Percentiles rank a stretch among this genome's conserved stretches.
Conservation (phyloP, 2,329 filamentous ascomycete genomes). For the Trichoderma sp. region DNA sequence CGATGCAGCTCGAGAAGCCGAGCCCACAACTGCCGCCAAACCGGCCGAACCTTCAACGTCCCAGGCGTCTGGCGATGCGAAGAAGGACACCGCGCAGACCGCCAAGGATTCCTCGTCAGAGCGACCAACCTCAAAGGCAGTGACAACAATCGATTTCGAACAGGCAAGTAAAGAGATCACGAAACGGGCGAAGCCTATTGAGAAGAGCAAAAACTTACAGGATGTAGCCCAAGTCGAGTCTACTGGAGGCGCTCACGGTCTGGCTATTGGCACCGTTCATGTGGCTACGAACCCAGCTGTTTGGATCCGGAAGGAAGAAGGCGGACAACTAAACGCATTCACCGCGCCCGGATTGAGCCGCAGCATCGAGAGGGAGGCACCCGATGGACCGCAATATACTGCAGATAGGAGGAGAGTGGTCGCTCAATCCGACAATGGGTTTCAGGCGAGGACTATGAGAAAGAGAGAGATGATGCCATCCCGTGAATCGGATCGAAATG, state of each 20-base stretch:
- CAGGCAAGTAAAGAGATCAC: conserved; percentile 31
- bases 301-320: conserved; percentile 22
- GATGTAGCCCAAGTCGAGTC: conserved; percentile 27
- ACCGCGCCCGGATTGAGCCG: conserved; percentile 25
- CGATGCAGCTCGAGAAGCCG: conserved; percentile 16
- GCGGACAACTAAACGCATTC: conserved; percentile 24
- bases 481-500: conserved; percentile 27
- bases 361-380: conserved; percentile 17
- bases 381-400: conserved; percentile 18
- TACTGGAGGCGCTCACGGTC: conserved; percentile 26
- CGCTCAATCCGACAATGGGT: conserved; percentile 27
- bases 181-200: conserved; percentile 25
- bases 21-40: conserved; percentile 9
- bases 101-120: conserved; percentile 1
- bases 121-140: conserved; percentile 12
- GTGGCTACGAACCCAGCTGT: conserved; percentile 27
- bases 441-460: conserved; percentile 19
- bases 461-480: conserved; percentile 19
- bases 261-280: conserved; percentile 29
- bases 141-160: conserved; percentile 22
- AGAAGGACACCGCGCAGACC: conserved; percentile 8
- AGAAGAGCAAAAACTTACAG: conserved; percentile 29
- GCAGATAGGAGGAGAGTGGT: conserved; percentile 5
- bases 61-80: conserved; percentile 11
- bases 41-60: conserved; percentile 16